Base-by-base conservation (phyloP, 208 protist genomes). In the Trypanosoma lewisi region DNA sequence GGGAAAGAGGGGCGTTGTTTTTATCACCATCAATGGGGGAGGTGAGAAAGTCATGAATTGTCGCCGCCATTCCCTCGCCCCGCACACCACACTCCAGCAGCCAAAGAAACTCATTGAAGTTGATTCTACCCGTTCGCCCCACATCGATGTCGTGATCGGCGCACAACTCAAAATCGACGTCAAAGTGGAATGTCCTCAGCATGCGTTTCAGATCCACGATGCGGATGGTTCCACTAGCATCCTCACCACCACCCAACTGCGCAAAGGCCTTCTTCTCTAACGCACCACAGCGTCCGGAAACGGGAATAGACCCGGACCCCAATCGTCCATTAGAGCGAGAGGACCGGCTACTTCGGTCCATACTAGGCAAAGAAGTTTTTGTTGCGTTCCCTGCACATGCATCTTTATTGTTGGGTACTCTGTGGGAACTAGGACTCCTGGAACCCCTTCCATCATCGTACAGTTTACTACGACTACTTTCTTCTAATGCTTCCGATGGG, bases 21-120 rank as follows among this genome's bases (percentile, higher is more conserved):
- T 12, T 12, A 16, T 12, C 36, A 6, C 9, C 36, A 41, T 6
- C 36, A 6, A 12, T 41, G 36, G 36, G 36, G 36, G 12, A 6
- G 36, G 16, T 27, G 28, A 69, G 27, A 21, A 42, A 1, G 17
- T 41, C 19, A 19, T 44, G 63, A n/a, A 64, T 76, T 21, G 6
- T 44, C 23, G 58, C 59, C 56, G 62, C 70, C 45, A 45, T 28
- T 16, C 37, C 56, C 52, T 47, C 49, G 2, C 62, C 70, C 33
- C 53, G 41, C 65, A 71, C 42, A 54, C 61, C 62, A 17, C 25
- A 48, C 45, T 75, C 60, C 5, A 75, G 33, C 4, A 84, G 36
- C 78, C 78, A 84, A 6, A 64, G 42, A 61, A 84, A 84, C 53
- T 84, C 78, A 14, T 31, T 27, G 17, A 54, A 57, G 17, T 44